Conservation (phyloP, 1,284 basidiomycete species). For the Cystobasidium pallidum region DNA sequence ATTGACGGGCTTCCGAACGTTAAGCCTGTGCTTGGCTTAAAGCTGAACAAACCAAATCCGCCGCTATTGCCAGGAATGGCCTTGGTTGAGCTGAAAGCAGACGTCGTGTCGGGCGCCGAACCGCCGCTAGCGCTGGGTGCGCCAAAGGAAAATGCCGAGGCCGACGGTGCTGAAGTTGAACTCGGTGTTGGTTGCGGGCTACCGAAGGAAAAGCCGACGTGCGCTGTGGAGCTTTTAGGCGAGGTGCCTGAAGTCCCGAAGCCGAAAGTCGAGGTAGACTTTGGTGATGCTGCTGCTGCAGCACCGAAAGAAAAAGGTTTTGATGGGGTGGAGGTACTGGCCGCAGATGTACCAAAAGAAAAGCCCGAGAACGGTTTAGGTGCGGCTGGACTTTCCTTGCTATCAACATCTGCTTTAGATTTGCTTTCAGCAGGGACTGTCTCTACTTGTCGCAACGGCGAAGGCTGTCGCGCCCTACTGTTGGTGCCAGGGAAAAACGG, state of each 20-base stretch:
- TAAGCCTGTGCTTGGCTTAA: conserved; percentile 9
- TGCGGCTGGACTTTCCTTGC: not conserved
- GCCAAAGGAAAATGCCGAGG: conserved; percentile 8
- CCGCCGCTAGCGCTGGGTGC: not conserved
- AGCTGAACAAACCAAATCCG: conserved; percentile 5
- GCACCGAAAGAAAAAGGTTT: conserved; percentile 3
- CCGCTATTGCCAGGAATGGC: not conserved
- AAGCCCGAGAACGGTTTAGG: conserved; percentile 27
- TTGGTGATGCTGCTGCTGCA: conserved; percentile 1
- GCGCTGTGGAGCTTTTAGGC: conserved; percentile 19
- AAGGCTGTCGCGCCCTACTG: conserved; percentile 41
- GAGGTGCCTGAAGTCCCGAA: conserved; percentile 35
- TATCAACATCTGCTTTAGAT: not conserved
- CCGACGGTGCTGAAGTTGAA: conserved; percentile 6
- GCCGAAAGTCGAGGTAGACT: conserved; percentile 6
- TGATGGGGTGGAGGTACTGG: conserved; percentile 14
- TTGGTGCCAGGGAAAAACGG: conserved; percentile 37
- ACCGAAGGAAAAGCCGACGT: conserved; percentile 39
- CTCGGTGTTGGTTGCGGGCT: conserved; percentile 1
- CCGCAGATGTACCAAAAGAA: conserved; percentile 20
- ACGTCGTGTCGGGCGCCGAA: not conserved
- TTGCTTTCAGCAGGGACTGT: conserved; percentile 21
- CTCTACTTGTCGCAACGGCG: conserved; percentile 38
- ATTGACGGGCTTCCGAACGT: not conserved
- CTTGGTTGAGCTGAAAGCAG: conserved; percentile 12